Percentiles rank a stretch among this genome's conserved stretches.
These are phyloP conservation scores for Torulaspora globosa DNA, from an alignment of 1,139 yeast genomes.

Conservation along the genomic window DNA sequence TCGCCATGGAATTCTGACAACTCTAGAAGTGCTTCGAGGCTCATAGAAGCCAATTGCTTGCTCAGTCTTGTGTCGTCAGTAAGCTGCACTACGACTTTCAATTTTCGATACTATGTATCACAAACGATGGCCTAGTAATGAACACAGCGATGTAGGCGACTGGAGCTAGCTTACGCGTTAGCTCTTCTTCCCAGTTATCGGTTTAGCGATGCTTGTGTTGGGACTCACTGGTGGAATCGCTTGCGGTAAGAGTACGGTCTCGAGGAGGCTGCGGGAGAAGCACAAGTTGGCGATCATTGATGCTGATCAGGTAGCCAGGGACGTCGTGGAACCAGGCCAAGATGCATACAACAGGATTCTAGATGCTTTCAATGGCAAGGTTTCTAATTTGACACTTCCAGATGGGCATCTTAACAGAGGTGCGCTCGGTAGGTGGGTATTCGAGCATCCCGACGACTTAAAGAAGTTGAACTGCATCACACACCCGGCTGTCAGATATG, in stretches of 20 bases:
- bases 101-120: neutral
- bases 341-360: conserved; percentile 66
- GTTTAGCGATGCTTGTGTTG: conserved; percentile 62
- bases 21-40: neutral
- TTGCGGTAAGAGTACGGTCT: conserved; percentile 90
- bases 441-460: conserved; percentile 57
- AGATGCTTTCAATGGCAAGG: conserved; percentile 49
- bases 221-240: conserved; percentile 98
- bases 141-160: neutral
- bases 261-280: conserved; percentile 50
- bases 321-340: conserved; percentile 78
- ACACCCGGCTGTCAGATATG: conserved; percentile 82
- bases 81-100: neutral
- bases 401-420: conserved; percentile 61
- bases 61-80: neutral
- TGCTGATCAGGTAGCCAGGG: conserved; percentile 84
- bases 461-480: conserved; percentile 65
- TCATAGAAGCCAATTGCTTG: neutral
- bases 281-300: conserved; percentile 65
- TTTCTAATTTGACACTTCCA: conserved; percentile 52
- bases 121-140: neutral
- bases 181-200: neutral
- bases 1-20: conserved; percentile 10
- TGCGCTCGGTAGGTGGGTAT: conserved; percentile 74
- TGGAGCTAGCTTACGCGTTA: neutral